Percentiles rank a stretch among this genome's conserved stretches.
phyloP scores from a whole-genome alignment of 192 early-diverging fungal genomes.

The Piromyces sp. region DNA sequence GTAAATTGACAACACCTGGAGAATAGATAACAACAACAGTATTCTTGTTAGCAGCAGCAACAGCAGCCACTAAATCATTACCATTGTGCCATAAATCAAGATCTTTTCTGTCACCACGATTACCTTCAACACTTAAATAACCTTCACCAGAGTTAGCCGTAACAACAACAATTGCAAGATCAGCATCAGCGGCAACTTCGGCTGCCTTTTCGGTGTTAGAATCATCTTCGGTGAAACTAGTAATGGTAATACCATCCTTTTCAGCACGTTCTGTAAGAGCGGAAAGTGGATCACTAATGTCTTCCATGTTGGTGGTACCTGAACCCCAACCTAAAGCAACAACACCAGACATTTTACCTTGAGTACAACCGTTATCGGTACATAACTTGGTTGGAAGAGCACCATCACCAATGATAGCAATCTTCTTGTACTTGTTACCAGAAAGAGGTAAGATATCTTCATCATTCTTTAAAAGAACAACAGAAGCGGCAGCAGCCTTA shows the following conservation, averaged over 20 bases:
- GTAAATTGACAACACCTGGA: slow-evolving; percentile 25
- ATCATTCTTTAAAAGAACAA: slow-evolving; percentile 27
- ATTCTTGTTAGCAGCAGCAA: slow-evolving; percentile 15
- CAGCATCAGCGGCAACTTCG: not conserved
- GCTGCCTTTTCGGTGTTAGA: not conserved
- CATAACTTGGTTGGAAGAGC: slow-evolving; percentile 6
- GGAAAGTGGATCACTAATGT: slow-evolving; percentile 1
- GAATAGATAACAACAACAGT: slow-evolving; percentile 24
- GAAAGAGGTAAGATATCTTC: slow-evolving; percentile 14
- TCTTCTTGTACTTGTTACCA: not conserved
- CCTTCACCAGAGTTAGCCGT: not conserved
- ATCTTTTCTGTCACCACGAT: not conserved
- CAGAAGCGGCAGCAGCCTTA: slow-evolving; percentile 20
- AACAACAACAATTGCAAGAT: not conserved
- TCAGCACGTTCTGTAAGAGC: not conserved
- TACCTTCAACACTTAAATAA: not conserved
- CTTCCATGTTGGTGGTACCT: slow-evolving; percentile 4
- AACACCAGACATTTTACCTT: not conserved
- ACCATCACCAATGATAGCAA: slow-evolving; percentile 22
- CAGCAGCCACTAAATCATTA: slow-evolving; percentile 7
- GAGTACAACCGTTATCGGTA: not conserved
- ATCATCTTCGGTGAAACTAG: not conserved
- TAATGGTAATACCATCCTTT: not conserved
- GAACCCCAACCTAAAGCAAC: slow-evolving; percentile 5
- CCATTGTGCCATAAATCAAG: not conserved